Percentiles rank a stretch among this genome's conserved stretches.
Evolutionary conservation across 805 yeast species (phyloP).

Genomic region (Metschnikowia picachoensis): DNA sequence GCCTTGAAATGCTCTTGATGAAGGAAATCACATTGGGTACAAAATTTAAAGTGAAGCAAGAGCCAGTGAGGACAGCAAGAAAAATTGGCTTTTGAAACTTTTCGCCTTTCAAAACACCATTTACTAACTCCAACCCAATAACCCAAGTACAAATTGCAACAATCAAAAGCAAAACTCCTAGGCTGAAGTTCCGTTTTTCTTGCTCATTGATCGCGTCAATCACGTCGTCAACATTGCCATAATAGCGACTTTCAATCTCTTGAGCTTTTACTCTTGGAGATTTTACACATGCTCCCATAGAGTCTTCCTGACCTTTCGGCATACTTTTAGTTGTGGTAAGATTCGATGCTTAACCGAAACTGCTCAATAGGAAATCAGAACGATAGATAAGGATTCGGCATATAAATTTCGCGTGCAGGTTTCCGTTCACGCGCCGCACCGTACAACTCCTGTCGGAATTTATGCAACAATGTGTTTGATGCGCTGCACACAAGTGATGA

Average conservation of each 20-base stretch:
- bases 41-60: slow-evolving; percentile 44
- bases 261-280: slow-evolving; percentile 16
- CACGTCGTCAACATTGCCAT: slow-evolving; percentile 20
- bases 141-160: slow-evolving; percentile 47
- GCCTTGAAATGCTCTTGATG: background rate
- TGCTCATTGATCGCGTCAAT: slow-evolving; percentile 35
- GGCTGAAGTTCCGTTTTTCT: slow-evolving; percentile 41
- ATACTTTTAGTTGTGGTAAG: background rate
- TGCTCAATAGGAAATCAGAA: background rate
- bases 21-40: slow-evolving; percentile 30
- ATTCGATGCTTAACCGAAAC: background rate
- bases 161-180: slow-evolving; percentile 41
- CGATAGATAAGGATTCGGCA: background rate
- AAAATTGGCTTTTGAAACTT: slow-evolving; percentile 47
- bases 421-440: no score
- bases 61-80: slow-evolving; percentile 46
- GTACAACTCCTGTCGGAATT: no score
- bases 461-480: no score
- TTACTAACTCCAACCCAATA: slow-evolving; percentile 46
- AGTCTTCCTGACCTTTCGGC: background rate
- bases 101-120: slow-evolving; percentile 45
- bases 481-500: no score
- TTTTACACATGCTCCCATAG: background rate
- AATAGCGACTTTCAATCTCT: slow-evolving; percentile 11
- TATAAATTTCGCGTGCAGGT: background rate